Conservation (phyloP, 495 filamentous ascomycete species). For the Penicillium fimorum region DNA sequence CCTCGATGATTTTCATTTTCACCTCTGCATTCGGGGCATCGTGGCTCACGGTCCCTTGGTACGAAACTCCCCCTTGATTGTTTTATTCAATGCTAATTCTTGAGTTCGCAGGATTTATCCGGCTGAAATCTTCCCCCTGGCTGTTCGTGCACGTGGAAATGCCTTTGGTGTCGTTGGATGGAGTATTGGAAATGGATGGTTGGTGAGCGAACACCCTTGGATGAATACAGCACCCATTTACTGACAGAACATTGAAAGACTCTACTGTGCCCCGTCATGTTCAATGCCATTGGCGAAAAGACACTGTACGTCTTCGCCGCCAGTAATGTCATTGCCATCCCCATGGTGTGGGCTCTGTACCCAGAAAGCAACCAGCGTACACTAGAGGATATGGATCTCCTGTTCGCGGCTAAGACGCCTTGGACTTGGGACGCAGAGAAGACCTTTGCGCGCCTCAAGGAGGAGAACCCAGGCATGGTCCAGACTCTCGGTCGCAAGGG, state of each 20-base stretch:
- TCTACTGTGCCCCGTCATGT: slow-evolving; percentile 63
- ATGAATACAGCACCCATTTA: background rate
- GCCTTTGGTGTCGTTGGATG: slow-evolving; percentile 75
- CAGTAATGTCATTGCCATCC: slow-evolving; percentile 60
- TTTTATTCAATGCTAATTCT: background rate
- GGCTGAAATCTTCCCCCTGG: slow-evolving; percentile 69
- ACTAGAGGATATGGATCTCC: slow-evolving; percentile 66
- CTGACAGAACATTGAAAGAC: slow-evolving; percentile 32
- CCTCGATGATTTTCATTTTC: slow-evolving; percentile 68
- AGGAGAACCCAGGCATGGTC: slow-evolving; percentile 51
- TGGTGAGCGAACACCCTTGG: slow-evolving; percentile 30
- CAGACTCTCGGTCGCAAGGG: slow-evolving; percentile 45
- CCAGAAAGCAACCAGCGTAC: slow-evolving; percentile 68
- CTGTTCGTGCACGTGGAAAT: slow-evolving; percentile 66
- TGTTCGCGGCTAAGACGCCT: slow-evolving; percentile 58
- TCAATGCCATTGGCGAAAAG: slow-evolving; percentile 59
- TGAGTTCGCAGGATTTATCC: slow-evolving; percentile 51
- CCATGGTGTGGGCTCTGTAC: slow-evolving; percentile 67
- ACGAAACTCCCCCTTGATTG: background rate
- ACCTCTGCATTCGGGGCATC: slow-evolving; percentile 68
- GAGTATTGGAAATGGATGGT: slow-evolving; percentile 70
- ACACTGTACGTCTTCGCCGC: slow-evolving; percentile 67
- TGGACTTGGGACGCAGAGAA: slow-evolving; percentile 67
- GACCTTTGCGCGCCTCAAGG: slow-evolving; percentile 53
- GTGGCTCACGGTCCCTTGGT: slow-evolving; percentile 68